Evolutionary conservation across 805 yeast genomes (phyloP), one percentile per base, ranked within the genome.

Genomic region (Candida insectalens): DNA sequence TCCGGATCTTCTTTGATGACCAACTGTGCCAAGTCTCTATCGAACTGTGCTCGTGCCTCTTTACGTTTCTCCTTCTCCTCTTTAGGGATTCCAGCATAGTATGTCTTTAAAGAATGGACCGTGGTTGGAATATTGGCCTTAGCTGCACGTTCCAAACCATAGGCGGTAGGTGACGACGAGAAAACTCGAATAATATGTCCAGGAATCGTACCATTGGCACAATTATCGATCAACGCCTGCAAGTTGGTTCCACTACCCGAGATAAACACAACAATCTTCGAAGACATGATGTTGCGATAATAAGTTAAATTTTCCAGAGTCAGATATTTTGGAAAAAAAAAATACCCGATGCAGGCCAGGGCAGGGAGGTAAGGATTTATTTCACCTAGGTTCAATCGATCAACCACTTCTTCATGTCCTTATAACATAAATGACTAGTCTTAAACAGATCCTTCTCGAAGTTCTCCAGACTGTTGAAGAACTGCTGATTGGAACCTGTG

Each of bases 161-260:
- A 92, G 2, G 98, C 98, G n/a, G 69, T 71, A 6, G 80, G 62
- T 29, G 81, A 74, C 12, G 96, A 88, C 7, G 97, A 87, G 19
- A 92, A 71, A 30, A 92, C 97, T 47, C 75, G 74, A 19, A 73
- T 67, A 33, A 92, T 83, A 21, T 63, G 60, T 8, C 68, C 63
- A 36, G 49, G 65, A 29, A 64, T 60, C 37, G 36, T 45, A 18
- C 60, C 64, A 12, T 49, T 56, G 3, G 46, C 43, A 25, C 65
- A 55, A 1, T 89, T 83, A 55, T 92, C 95, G 22, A 92, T 85
- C 26, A 92, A 63, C 0, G 98, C 97, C 55, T 92, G 98, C 26
- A 92, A 63, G 51, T 92, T 92, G n/a, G 96, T 77, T 2, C 98
- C 98, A 19, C 81, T 79, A 0, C 98, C 98, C 0, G 97, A 88